Evolutionary conservation across 1,284 basidiomycete species (phyloP), one percentile per base, ranked within the genome.

Genomic region (Volvariella surrecta): DNA sequence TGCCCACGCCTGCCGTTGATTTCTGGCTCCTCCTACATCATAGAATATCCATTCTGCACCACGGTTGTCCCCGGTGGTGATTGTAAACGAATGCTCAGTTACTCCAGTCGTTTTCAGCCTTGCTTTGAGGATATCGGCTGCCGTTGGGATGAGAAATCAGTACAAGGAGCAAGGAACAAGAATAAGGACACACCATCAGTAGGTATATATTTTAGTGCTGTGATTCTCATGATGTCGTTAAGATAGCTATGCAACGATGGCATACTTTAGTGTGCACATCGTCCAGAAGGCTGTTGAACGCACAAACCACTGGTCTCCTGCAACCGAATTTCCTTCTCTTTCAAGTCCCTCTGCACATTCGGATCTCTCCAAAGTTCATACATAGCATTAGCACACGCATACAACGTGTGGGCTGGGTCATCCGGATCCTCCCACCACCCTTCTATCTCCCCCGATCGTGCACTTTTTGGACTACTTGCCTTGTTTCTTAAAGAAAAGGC

Each of bases 271-370:
- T 45, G 43, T 45, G 43, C 42, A 48, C 41, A 45, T 38, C 37
- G 42, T 47, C 47, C 40, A 37, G 43, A 45, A 43, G 43, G 44
- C 42, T n/a, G n/a, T n/a, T n/a, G 20, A 35, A 68, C 82, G 66
- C 54, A 88, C 86, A 89, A 89, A 37, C 86, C 87, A 46, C 82
- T 80, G 58, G 79, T 85, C 58, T 89, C 85, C 61, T 89, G 82
- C 46, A 88, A 54, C 52, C 84, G 67, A 40, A 88, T 56, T 18
- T 71, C 67, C 56, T 73, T 76, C 63, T 85, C 79, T 41, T 68
- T 64, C 40, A 89, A 62, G 44, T 75, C 66, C 53, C 70, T 64
- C 48, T 67, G 68, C 42, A 89, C 84, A 47, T 64, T 68, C 16
- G 66, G 55, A 58, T 89, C 85, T 51, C 67, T 66, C 86, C 86